Evolutionary conservation across 2,329 filamentous ascomycete species (phyloP).

Genomic region (Fusarium equiseti): DNA sequence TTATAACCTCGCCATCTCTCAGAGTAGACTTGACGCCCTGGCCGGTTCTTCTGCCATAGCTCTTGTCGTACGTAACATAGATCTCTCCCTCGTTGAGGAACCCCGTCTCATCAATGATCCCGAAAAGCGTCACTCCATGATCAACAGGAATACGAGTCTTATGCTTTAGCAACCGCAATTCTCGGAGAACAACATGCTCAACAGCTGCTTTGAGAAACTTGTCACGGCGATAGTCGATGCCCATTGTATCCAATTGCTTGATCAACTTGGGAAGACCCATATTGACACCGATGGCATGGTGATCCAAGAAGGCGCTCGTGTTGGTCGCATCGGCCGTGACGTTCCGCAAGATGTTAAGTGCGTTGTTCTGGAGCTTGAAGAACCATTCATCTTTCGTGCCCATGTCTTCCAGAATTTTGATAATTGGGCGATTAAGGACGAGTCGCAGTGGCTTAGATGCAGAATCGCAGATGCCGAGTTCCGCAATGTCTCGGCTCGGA

Average conservation of each 20-base stretch:
- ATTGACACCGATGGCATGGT: conserved; percentile 69
- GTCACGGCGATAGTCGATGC: conserved; percentile 75
- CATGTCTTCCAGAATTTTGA: conserved; percentile 89
- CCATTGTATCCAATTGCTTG: conserved; percentile 66
- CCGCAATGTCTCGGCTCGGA: conserved; percentile 61
- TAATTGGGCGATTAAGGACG: conserved; percentile 81
- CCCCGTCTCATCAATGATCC: conserved; percentile 85
- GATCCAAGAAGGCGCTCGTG: conserved; percentile 74
- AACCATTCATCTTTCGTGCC: conserved; percentile 71
- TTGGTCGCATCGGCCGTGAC: conserved; percentile 70
- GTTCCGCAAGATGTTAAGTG: conserved; percentile 68
- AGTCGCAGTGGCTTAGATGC: conserved; percentile 75
- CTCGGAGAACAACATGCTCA: conserved; percentile 76
- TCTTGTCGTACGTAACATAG: conserved; percentile 69
- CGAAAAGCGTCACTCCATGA: conserved; percentile 80
- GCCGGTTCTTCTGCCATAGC: conserved; percentile 31
- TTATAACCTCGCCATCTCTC: conserved; percentile 62
- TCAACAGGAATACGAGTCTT: conserved; percentile 79
- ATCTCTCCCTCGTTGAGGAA: conserved; percentile 75
- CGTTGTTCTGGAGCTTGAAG: conserved; percentile 70
- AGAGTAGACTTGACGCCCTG: conserved; percentile 49
- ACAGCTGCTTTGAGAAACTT: conserved; percentile 77
- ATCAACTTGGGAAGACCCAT: conserved; percentile 74
- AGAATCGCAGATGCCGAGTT: conserved; percentile 79
- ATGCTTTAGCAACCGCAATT: conserved; percentile 81